Base-by-base conservation (phyloP, 805 yeast genomes). In the Lipomyces anomalus region DNA sequence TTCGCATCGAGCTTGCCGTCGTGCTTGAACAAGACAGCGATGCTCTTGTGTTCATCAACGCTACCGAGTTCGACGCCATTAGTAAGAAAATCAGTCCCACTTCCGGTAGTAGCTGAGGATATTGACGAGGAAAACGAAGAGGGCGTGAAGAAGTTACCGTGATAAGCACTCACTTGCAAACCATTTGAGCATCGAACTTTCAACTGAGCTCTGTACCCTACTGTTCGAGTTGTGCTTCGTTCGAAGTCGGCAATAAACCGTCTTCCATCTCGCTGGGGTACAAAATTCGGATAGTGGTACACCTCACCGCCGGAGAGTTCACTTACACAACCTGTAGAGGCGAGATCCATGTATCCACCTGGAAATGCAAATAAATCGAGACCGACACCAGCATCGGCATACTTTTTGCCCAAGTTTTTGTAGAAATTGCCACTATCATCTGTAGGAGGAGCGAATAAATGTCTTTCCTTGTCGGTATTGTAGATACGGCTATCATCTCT, bases 161-260 rank as follows among this genome's bases (percentile, higher is more conserved):
- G 83, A 61, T 88, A 85, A 45, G 78, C 78, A 13, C 76, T 66
- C 6, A 90, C 86, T 59, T 85, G 94, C 42, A 92, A 68, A 0
- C 97, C 97, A 53, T 75, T 79, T 1, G 97, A 87, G 57, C 89
- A 82, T 53, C 98, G 82, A 22, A 88, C 75, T 59, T 88, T 88
- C 53, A 90, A 65, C 54, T 82, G 82, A 4, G 84, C 89, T 62
- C 85, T 92, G 57, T 83, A 83, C 3, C 94, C 97, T 3, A 65
- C 64, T 2, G 76, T 67, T 22, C 72, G 71, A 2, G 66, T 58
- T 13, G 83, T 71, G 23, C 62, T 57, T 2, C 59, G 53, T 24
- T 39, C 40, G 35, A 52, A 38, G 22, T 83, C 84, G 36, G 79
- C 74, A 6, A 78, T 74, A 42, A 86, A 70, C 9, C 76, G 70